A percentile compares a stretch with the other conserved stretches of the same genome.
phyloP scores from a whole-genome alignment of 495 filamentous ascomycete genomes.

The Massariosphaeria phaeospora region DNA sequence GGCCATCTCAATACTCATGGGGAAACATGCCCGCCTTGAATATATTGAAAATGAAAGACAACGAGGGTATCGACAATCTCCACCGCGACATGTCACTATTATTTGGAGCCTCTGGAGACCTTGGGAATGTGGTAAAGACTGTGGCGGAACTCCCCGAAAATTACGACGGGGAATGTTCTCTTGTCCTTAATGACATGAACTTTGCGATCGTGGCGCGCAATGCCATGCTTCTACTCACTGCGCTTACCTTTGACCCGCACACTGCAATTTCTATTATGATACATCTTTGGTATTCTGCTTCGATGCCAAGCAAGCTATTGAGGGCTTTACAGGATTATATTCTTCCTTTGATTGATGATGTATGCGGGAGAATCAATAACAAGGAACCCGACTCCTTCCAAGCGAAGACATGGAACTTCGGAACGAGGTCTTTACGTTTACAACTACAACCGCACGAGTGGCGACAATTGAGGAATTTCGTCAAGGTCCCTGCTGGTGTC shows the following conservation, averaged over 20 bases:
- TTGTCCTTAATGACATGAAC: slow-evolving; percentile 46
- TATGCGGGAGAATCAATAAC: slow-evolving; percentile 31
- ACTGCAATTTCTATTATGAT: slow-evolving; percentile 37
- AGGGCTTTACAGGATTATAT: slow-evolving; percentile 17
- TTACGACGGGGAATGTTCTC: slow-evolving; percentile 29
- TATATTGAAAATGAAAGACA: slow-evolving; percentile 41
- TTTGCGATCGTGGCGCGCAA: slow-evolving; percentile 46
- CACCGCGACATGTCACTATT: slow-evolving; percentile 36
- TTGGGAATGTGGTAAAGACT: slow-evolving; percentile 46
- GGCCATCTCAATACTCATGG: slow-evolving; percentile 40
- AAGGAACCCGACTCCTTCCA: slow-evolving; percentile 21
- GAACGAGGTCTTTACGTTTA: slow-evolving; percentile 10
- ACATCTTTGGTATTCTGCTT: slow-evolving; percentile 43
- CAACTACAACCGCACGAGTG: slow-evolving; percentile 28
- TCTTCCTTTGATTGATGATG: slow-evolving; percentile 33
- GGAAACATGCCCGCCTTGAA: slow-evolving; percentile 46
- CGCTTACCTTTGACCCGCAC: slow-evolving; percentile 25
- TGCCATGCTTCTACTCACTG: slow-evolving; percentile 44
- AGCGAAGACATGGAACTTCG: slow-evolving; percentile 28
- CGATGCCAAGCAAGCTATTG: slow-evolving; percentile 9
- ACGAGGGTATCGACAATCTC: slow-evolving; percentile 42
- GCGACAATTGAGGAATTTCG: slow-evolving; percentile 16
- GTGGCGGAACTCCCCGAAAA: slow-evolving; percentile 36
- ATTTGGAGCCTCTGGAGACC: slow-evolving; percentile 49
- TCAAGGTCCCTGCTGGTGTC: slow-evolving; percentile 20